Base-by-base conservation (phyloP, 345 rosid genomes). In the Rhodamnia argentea region DNA sequence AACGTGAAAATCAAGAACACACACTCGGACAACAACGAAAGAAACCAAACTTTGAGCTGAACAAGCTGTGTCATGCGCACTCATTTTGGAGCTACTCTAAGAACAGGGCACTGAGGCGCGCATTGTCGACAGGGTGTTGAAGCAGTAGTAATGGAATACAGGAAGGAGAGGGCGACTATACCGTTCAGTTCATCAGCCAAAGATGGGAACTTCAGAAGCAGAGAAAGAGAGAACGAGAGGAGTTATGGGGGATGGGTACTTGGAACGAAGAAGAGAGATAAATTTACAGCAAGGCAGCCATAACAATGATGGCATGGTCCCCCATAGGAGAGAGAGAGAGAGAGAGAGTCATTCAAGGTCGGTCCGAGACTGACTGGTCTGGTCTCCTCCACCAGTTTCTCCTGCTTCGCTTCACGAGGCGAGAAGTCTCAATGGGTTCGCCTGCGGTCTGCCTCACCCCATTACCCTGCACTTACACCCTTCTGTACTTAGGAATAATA, bases 281-380 rank as follows among this genome's bases (percentile, higher is more conserved):
- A 70, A 70, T 70, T 70, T 70, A 18, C 27, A 83, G 84, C 20
- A 81, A 85, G 54, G 87, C 86, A 83, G 86, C 75, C 86, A 75
- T 24, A 6, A 37, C 10, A 82, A 82, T 52, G 12, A 56, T 16
- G 27, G 4, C 4, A 44, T 4, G 29, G 53, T 1, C 2, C 83
- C 54, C 83, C 54, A 37, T 5, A 22, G 22, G n/a, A 6, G 26
- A 54, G 44, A 1, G 52, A 53, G 76, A 81, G 52, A 70, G 83
- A 64, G 83, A 24, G 55, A 62, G 24, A 13, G 85, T 8, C 24
- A 18, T 16, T 64, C 24, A 64, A 32, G 44, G 78, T 20, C 6
- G 44, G 78, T 20, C 13, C 13, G 9, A 29, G 24, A 29, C 47
- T 32, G 42, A 16, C 59, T 27, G 84, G 56, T 83, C n/a, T 29